Evolutionary conservation across 169 alveolate species (phyloP), one percentile per base, ranked within the genome.

Genomic region (Eimeria falciformis): DNA sequence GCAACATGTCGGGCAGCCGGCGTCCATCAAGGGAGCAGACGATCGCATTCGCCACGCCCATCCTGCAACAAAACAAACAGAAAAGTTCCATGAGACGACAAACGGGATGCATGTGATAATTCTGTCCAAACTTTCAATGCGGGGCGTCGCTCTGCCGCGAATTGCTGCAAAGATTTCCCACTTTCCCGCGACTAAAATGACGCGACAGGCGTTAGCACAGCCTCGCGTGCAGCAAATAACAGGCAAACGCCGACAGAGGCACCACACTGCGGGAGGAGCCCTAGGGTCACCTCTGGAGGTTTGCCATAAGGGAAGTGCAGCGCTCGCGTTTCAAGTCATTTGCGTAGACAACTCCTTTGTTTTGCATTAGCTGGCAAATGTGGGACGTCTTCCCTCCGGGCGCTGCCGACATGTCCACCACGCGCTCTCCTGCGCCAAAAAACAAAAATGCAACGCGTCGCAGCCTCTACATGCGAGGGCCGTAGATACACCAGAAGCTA

Each of bases 341-440:
- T 7, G 98, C 98, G 82, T 96, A 96, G n/a, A 98, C 86, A 43
- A 95, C 90, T 29, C 99, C 99, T 0, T 96, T 93, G 91, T 97
- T 98, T 93, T 97, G 97, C 99, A 98, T 97, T 84, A 98, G 92
- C 93, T 98, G 97, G 1, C 98, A 98, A 43, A 98, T 96, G 85
- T 98, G 97, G 27, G 99, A 96, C 6, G 98, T 96, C 93, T 98
- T 98, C 21, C 99, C 99, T 43, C 99, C 92, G 23, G 91, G 91
- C 4, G 91, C 98, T 25, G 99, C 99, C 43, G 99, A 97, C 98
- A 98, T 96, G 93, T 98, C 99, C n/a, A 98, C 95, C 47, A 98
- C 94, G 87, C 94, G 97, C 91, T 98, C 99, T 3, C 92, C 92
- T 85, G 66, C 9, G 23, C 6, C n/a, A 29, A 46, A 14, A 11